phyloP scores from a whole-genome alignment of 805 yeast genomes.

The Ogataea methanolica region DNA sequence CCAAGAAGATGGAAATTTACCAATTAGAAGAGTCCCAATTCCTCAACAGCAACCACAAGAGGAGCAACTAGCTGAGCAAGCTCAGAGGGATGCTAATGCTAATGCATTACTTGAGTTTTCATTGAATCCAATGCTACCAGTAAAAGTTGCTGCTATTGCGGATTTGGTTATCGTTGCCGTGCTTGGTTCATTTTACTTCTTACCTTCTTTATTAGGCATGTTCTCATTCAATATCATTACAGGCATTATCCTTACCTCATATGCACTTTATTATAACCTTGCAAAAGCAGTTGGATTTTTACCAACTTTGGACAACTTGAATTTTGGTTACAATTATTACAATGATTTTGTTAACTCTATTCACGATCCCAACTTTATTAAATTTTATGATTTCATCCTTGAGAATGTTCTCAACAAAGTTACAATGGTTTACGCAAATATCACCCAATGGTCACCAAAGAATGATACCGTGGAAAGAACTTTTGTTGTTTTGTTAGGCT shows the following conservation, averaged over 20 bases:
- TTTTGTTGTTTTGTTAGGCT: slow-evolving; percentile 17
- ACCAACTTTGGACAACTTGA: background rate
- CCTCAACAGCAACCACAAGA: background rate
- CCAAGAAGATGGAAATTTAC: no score
- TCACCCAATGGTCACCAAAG: slow-evolving; percentile 21
- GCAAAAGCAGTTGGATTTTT: background rate
- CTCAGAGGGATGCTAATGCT: slow-evolving; percentile 2
- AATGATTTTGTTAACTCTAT: background rate
- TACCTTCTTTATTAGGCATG: slow-evolving; percentile 25
- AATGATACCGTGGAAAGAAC: slow-evolving; percentile 14
- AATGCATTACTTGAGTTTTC: slow-evolving; percentile 11
- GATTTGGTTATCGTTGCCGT: slow-evolving; percentile 18
- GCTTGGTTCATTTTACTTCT: slow-evolving; percentile 19
- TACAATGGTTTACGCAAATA: slow-evolving; percentile 9
- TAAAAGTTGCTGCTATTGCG: slow-evolving; percentile 19
- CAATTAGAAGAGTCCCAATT: no score
- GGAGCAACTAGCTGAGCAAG: background rate
- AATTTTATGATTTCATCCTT: no score
- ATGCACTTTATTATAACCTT: background rate
- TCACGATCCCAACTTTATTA: no score
- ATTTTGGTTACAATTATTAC: no score
- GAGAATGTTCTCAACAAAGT: slow-evolving; percentile 5
- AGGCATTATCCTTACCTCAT: slow-evolving; percentile 1
- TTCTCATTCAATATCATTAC: slow-evolving; percentile 12
- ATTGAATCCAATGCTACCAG: slow-evolving; percentile 9